A percentile compares a stretch with the other conserved stretches of the same genome.
phyloP scores from a whole-genome alignment of 371 early-diverging fungal species.

The Rhizopus arrhizus region DNA sequence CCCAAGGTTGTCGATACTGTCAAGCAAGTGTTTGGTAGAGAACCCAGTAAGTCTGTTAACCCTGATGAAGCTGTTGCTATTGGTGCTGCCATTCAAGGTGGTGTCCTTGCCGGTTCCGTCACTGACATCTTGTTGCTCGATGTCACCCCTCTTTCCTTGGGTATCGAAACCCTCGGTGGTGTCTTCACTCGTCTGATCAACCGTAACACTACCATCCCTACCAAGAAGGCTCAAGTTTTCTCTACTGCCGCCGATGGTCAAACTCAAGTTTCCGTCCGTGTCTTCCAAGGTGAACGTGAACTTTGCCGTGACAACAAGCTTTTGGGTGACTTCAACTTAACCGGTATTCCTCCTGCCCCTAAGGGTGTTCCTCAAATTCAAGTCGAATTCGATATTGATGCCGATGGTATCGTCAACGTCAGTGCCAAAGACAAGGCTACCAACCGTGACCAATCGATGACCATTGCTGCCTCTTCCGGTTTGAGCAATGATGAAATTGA shows the following conservation, averaged over 20 bases:
- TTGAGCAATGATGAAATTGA: slow-evolving; percentile 89
- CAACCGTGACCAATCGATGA: slow-evolving; percentile 86
- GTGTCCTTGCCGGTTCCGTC: slow-evolving; percentile 89
- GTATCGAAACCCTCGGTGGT: slow-evolving; percentile 94
- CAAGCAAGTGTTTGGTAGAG: slow-evolving; percentile 81
- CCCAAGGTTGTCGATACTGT: slow-evolving; percentile 94
- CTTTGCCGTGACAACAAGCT: slow-evolving; percentile 93
- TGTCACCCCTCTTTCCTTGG: slow-evolving; percentile 95
- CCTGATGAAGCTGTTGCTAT: slow-evolving; percentile 98
- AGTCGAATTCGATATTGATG: slow-evolving; percentile 96
- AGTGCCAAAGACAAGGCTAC: slow-evolving; percentile 93
- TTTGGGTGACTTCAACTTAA: slow-evolving; percentile 92
- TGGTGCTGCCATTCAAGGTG: slow-evolving; percentile 93
- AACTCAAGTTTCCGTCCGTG: slow-evolving; percentile 91
- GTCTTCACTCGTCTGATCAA: slow-evolving; percentile 93
- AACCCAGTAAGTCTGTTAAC: slow-evolving; percentile 87
- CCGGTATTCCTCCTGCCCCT: slow-evolving; percentile 78
- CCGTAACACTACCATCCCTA: slow-evolving; percentile 97
- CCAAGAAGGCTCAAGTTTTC: slow-evolving; percentile 96
- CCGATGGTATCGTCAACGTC: slow-evolving; percentile 96
- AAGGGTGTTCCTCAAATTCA: slow-evolving; percentile 84
- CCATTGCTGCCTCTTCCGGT: slow-evolving; percentile 92
- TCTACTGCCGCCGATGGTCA: slow-evolving; percentile 98
- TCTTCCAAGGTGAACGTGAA: slow-evolving; percentile 98
- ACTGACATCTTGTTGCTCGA: slow-evolving; percentile 92